Base-by-base conservation (phyloP, 768 basidiomycete genomes). In the Tricholoma sp. region DNA sequence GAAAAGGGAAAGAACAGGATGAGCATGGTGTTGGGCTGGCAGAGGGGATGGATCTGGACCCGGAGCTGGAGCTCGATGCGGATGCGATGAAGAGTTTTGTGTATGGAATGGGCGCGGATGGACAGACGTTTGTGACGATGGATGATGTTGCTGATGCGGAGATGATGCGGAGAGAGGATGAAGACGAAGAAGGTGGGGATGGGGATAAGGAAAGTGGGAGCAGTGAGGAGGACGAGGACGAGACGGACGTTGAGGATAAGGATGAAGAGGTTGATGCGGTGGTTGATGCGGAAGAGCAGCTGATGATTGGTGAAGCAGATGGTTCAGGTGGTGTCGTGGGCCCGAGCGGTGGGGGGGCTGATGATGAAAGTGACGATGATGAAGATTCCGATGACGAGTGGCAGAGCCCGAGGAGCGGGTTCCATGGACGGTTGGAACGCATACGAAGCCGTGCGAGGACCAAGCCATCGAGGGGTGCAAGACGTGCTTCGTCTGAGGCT, bases 41-140 rank as follows among this genome's bases (percentile, higher is more conserved):
- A 1, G 79, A 78, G 53, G 86, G 76, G 19, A 91, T 90, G 88
- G 79, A 81, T 1, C 67, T 90, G 18, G 89, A 91, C 58, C 71
- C 74, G 0, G 86, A 89, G 21, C 52, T 84, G 41, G 76, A 76
- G 8, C 39, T 78, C 9, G 74, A 78, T 61, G 41, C 74, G 45
- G 66, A 68, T 2, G 82, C 81, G 19, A 81, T 89, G 85, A 54
- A 71, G 58, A 74, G 76, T 54, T 61, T 79, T 21, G 69, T 63
- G 32, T 51, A 56, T 21, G 54, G 64, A 2, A 58, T 65, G 61
- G 29, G 59, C 14, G 59, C 29, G 19, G 66, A 49, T 55, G 66
- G 58, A 12, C 52, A 50, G 21, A 55, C 54, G 55, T 78, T 78
- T 59, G 69, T 80, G 47, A 85, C 84, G n/a, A 83, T 84, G 71